Evolutionary conservation across 139 green algal species (phyloP), one percentile per base, ranked within the genome.

Genomic region (Nannochloris sp.): DNA sequence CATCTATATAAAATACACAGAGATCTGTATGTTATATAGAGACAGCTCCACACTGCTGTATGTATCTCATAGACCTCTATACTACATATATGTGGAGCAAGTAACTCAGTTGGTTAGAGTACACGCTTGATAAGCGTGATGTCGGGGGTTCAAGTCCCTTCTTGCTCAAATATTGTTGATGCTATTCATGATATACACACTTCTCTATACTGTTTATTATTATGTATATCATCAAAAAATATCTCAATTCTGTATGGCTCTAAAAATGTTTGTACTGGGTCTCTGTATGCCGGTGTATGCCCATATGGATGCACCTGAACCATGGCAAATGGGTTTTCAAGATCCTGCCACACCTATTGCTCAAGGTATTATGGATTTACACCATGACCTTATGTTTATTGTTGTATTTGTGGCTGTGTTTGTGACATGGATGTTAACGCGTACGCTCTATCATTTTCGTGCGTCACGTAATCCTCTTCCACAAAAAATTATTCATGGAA

Each of bases 351-450:
- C 68, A 64, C 73, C 74, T 55, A 68, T 82, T 63, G 73, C 78
- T 59, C 69, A 78, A 63, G 69, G 71, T 60, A 72, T 82, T 72
- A 82, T 82, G 56, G 72, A 79, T 64, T 63, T 82, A 36, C 70
- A 83, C 58, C 76, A 79, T 65, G 71, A 79, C 69, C 78, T 83
- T 63, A 65, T 65, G 55, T 82, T 82, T 63, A 79, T 82, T 66
- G 61, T 82, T 49, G 45, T 82, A 58, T 58, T 79, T 56, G 69
- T 79, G 59, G 44, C 66, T 43, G 49, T 76, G 29, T 79, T 83
- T 76, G 75, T 82, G 50, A n/a, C 73, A 29, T 82, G 75, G 75
- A 78, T 82, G 66, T 51, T 82, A 59, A 23, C 48, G 56, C 59
- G 70, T 62, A 78, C 75, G 56, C 37, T 82, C 26, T 79, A 71